These are phyloP conservation scores for Monosporozyma siamensis DNA, from an alignment of 805 yeast species.

Conservation along the genomic window DNA sequence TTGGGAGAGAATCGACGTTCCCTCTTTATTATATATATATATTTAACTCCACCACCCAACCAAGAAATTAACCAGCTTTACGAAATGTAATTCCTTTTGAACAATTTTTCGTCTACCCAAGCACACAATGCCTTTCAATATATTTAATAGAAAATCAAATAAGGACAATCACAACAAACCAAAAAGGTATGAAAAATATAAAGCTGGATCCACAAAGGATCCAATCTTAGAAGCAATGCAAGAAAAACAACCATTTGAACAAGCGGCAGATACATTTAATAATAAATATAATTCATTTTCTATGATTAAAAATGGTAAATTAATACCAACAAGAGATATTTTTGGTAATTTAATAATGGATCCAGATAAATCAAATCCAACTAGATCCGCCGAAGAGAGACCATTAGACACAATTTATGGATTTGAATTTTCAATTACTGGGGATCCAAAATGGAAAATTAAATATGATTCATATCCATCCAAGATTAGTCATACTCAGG, in stretches of 20 bases:
- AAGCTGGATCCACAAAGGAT: constrained; percentile 63
- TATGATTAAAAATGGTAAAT: constrained; percentile 34
- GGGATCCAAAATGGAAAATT: constrained; percentile 48
- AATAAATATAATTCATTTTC: constrained; percentile 29
- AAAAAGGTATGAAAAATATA: constrained; percentile 32
- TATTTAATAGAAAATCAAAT: not conserved
- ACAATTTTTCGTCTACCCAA: too few species aligned
- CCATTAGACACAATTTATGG: constrained; percentile 92
- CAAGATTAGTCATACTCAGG: too few species aligned
- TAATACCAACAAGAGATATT: constrained; percentile 44
- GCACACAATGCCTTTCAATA: not conserved
- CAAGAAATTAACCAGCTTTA: too few species aligned
- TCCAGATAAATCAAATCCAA: constrained; percentile 87
- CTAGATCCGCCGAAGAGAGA: constrained; percentile 86
- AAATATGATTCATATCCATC: too few species aligned
- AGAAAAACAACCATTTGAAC: constrained; percentile 92
- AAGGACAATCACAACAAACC: not conserved
- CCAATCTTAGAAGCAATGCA: constrained; percentile 89
- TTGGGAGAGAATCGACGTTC: too few species aligned
- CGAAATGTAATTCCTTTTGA: too few species aligned
- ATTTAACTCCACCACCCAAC: too few species aligned
- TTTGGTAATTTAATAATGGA: constrained; percentile 74
- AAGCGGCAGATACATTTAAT: constrained; percentile 32
- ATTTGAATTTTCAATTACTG: constrained; percentile 84
- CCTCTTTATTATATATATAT: too few species aligned